Evolutionary conservation across 495 filamentous ascomycete genomes (phyloP), one percentile per base, ranked within the genome.

Genomic region (Penicillium subrubescens): DNA sequence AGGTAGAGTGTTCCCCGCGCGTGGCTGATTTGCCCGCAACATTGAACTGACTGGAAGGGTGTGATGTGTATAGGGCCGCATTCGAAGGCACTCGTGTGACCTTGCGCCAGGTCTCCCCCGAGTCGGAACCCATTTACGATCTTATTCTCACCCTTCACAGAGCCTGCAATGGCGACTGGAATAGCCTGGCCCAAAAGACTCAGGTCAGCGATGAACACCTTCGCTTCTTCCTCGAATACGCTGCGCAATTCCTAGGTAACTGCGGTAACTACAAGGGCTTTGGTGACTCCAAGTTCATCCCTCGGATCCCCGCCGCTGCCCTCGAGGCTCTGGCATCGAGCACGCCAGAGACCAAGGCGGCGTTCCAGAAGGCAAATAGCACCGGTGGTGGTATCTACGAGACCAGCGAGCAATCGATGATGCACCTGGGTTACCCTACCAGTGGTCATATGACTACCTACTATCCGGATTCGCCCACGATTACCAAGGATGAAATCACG

Each of bases 201-300:
- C 86, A 87, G 17, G 81, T 96, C 55, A 89, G 85, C 34, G 79
- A 90, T 29, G 84, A 89, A 50, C 84, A 92, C 48, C 73, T 97
- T 29, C 82, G 84, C 11, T 84, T 87, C 66, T 97, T 96, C 79
- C 80, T 97, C 29, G 87, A 94, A 75, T 99, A 98, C 77, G 82
- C 93, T 2, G 88, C 89, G 3, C 90, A 94, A 71, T 95, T 98
- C 75, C 81, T 99, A 8, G 93, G 93, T 29, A 98, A 97, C 72
- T 79, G 84, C 53, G 95, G 95, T 51, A 99, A 99, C 76, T 99
- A 96, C 81, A 97, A 97, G 79, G 90, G 90, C 33, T 97, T 97
- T 67, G 95, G 95, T 37, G 95, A 99, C 74, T 86, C 89, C 63
- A 99, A 98, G 72, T 97, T 97, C 75, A 87, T 99, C 59, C 95